A percentile compares a stretch with the other conserved stretches of the same genome.
phyloP scores from a whole-genome alignment of 495 filamentous ascomycete species.

The Daldinia loculata region DNA sequence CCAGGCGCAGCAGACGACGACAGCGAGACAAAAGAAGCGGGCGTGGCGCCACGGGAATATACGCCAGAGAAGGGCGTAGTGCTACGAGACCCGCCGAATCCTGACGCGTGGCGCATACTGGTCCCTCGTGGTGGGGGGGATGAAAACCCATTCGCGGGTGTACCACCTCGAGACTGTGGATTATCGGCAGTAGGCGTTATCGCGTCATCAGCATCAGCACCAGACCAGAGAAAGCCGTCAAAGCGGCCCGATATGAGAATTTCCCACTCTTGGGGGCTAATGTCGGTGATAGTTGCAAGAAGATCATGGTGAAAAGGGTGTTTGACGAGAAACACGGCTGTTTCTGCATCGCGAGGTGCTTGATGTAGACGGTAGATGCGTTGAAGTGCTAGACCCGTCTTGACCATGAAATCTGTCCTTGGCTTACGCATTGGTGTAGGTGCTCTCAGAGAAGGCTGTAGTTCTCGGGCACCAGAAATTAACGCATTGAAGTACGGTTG shows the following conservation, averaged over 20 bases:
- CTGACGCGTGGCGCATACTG: constrained; percentile 38
- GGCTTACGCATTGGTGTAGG: constrained; percentile 65
- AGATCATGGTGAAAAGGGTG: constrained; percentile 84
- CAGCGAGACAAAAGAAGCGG: constrained; percentile 57
- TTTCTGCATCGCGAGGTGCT: constrained; percentile 81
- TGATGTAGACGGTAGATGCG: constrained; percentile 79
- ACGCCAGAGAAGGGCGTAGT: constrained; percentile 48
- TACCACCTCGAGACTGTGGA: constrained; percentile 63
- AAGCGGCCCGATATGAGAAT: constrained; percentile 95
- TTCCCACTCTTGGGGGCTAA: constrained; percentile 92
- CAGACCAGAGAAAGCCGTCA: constrained; percentile 95
- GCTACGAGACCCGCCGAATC: constrained; percentile 49
- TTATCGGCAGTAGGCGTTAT: constrained; percentile 49
- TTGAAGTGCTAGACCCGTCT: constrained; percentile 78
- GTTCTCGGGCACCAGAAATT: constrained; percentile 70
- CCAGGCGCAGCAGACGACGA: constrained; percentile 50
- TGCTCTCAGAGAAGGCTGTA: constrained; percentile 62
- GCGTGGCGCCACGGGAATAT: constrained; percentile 46
- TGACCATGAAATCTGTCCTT: constrained; percentile 72
- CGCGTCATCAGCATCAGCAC: constrained; percentile 72
- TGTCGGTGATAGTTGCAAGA: constrained; percentile 84
- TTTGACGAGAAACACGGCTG: constrained; percentile 87
- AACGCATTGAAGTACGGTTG: constrained; percentile 80
- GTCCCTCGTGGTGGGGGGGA: constrained; percentile 48
- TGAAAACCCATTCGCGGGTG: constrained; percentile 59